Conservation (phyloP, 805 yeast genomes). For the Nakazawaea ambrosiae region DNA sequence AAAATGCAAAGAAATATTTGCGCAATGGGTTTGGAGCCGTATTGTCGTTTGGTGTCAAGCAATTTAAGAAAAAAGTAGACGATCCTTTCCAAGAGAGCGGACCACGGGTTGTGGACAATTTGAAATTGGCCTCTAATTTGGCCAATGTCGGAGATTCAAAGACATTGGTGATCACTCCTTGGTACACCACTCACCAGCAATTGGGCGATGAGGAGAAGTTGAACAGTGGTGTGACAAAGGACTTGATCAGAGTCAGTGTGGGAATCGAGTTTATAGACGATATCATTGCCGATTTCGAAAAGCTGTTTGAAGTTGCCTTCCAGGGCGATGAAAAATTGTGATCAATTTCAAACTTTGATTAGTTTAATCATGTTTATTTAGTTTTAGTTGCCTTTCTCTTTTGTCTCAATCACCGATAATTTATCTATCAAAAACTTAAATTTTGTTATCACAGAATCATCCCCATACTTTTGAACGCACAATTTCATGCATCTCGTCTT, state of each 20-base stretch:
- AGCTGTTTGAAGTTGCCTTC: constrained; percentile 66
- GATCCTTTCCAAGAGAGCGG: constrained; percentile 69
- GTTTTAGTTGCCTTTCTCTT: background rate
- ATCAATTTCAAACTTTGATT: too few relatives aligned
- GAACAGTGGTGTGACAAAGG: constrained; percentile 83
- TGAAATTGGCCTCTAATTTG: constrained; percentile 82
- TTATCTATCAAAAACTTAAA: too few relatives aligned
- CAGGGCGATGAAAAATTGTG: too few relatives aligned
- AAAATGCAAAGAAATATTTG: constrained; percentile 77
- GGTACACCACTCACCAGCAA: constrained; percentile 94
- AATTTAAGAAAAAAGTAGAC: constrained; percentile 35
- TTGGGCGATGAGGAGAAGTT: constrained; percentile 72
- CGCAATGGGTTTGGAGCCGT: constrained; percentile 80
- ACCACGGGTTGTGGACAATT: constrained; percentile 74
- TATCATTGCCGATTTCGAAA: constrained; percentile 81
- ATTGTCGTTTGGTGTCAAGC: constrained; percentile 83
- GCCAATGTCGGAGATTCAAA: constrained; percentile 98
- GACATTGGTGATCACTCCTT: constrained; percentile 93
- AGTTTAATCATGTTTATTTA: too few relatives aligned
- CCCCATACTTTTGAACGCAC: too few relatives aligned
- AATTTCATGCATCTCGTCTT: too few relatives aligned
- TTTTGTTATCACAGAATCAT: too few relatives aligned
- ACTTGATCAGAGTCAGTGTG: constrained; percentile 79
- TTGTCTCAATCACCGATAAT: background rate
- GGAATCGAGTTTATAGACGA: constrained; percentile 93